Percentiles rank a stretch among this genome's conserved stretches.
Conservation (phyloP, 331 rosid genomes). For the Spiraea crenata region DNA sequence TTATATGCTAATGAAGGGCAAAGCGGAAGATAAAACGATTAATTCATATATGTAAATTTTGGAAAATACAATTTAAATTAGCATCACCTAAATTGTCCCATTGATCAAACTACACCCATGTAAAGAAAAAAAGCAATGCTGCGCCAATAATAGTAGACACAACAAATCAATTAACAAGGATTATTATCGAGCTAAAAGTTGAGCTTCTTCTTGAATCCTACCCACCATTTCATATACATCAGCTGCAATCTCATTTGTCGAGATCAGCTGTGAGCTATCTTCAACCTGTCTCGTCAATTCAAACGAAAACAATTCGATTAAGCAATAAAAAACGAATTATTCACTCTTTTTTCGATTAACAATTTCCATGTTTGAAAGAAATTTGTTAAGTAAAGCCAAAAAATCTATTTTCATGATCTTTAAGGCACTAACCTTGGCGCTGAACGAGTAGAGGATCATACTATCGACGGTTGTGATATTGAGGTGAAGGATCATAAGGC, state of each 20-base stretch:
- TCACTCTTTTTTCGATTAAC: background rate
- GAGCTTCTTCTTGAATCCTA: constrained; percentile 37
- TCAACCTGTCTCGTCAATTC: constrained; percentile 35
- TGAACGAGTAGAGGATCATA: constrained; percentile 40
- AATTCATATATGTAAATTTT: background rate
- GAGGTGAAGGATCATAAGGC: constrained; percentile 38
- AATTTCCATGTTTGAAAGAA: too few relatives aligned
- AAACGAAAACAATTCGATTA: background rate
- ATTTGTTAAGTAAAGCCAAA: too few relatives aligned
- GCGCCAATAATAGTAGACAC: background rate
- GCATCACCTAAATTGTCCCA: too few relatives aligned
- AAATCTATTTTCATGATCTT: background rate
- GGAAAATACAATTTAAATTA: background rate
- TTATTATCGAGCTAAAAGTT: constrained; percentile 1
- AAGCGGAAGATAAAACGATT: too few relatives aligned
- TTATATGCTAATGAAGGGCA: too few relatives aligned
- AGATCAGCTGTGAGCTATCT: constrained; percentile 30
- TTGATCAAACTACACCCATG: too few relatives aligned
- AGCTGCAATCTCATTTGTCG: constrained; percentile 46
- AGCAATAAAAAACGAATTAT: background rate
- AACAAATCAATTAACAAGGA: background rate
- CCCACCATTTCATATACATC: constrained; percentile 43
- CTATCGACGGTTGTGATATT: constrained; percentile 29
- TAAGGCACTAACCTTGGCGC: constrained; percentile 30
- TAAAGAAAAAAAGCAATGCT: too few relatives aligned